Evolutionary conservation across 176 grass and related monocot genomes (phyloP).

Genomic region (Eremochloa ophiuroides): DNA sequence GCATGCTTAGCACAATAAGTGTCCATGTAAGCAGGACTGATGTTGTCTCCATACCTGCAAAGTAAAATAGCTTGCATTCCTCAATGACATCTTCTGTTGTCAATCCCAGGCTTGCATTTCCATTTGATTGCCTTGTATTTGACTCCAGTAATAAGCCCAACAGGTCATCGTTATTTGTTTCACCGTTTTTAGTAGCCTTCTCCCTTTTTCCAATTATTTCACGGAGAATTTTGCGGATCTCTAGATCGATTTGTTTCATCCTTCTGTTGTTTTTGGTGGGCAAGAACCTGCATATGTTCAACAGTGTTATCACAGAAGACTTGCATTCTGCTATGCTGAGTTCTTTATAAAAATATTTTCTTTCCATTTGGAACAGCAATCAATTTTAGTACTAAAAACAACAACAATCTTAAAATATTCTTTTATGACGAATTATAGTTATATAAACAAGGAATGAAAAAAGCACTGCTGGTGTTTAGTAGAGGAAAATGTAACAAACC

Average conservation of each 20-base stretch:
- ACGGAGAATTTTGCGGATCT: constrained; percentile 33
- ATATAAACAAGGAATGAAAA: background rate
- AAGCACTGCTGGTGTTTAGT: background rate
- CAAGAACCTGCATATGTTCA: constrained; percentile 44
- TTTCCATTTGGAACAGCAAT: background rate
- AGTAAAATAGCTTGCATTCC: constrained; percentile 94
- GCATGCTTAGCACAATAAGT: constrained; percentile 60
- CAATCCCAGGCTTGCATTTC: constrained; percentile 37
- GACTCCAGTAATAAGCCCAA: constrained; percentile 66
- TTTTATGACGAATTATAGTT: background rate
- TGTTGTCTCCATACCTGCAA: constrained; percentile 81
- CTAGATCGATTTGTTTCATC: constrained; percentile 29
- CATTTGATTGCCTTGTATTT: constrained; percentile 44
- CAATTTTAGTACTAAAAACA: background rate
- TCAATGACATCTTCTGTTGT: constrained; percentile 61
- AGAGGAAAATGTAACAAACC: constrained; percentile 16
- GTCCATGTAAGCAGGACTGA: constrained; percentile 80
- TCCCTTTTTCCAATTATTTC: constrained; percentile 63
- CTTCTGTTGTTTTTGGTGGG: constrained; percentile 60
- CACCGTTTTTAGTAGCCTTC: constrained; percentile 26
- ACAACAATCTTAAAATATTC: background rate
- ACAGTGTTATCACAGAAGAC: background rate
- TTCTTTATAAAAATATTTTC: background rate
- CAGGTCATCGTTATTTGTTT: constrained; percentile 44
- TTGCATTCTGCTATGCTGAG: background rate